Base-by-base conservation (phyloP, 2,329 filamentous ascomycete genomes). In the Rachicladosporium sp. region DNA sequence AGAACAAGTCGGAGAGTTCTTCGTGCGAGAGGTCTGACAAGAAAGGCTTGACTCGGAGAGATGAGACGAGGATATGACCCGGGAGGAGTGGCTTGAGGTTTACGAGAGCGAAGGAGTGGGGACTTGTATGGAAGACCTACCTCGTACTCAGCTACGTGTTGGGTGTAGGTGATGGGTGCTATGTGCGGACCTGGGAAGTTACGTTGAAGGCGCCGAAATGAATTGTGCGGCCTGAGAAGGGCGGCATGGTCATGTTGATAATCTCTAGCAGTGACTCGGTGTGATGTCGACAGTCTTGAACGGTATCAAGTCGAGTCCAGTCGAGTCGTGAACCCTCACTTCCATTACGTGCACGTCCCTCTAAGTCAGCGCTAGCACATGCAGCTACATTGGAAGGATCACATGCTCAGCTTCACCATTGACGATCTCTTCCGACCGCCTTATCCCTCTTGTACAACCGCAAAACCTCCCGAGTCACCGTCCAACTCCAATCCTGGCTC, bases 51-150 rank as follows among this genome's bases (percentile, higher is more conserved):
- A 87, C 64, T 29, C 70, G 70, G 12, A 76, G 72, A 0, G 91
- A 86, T 49, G 83, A 94, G 45, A 98, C 75, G 27, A 98, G 82
- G 45, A 96, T 80, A 66, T 98, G 91, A 42, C 91, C 91, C 0
- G 88, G 87, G 2, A 95, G 73, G 30, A 98, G 75, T 15, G 91
- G 91, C 64, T 94, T 95, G 58, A 96, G 76, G 65, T 98, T 98
- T 42, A 96, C 88, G 46, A 96, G 71, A 39, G 85, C 87, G 66
- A 87, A 95, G 50, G 80, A 84, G 53, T 82, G 71, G 1, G 74
- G 70, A 1, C 88, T 93, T 48, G 71, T 70, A 62, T 93, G 76
- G 68, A 96, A 96, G 66, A 95, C 85, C 82, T 95, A 51, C 46
- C 23, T 27, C 23, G 5, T 27, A 27, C 23, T 27, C 23, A 27